Base-by-base conservation (phyloP, 1,139 yeast species). In the Lodderomyces parapsilosis region DNA sequence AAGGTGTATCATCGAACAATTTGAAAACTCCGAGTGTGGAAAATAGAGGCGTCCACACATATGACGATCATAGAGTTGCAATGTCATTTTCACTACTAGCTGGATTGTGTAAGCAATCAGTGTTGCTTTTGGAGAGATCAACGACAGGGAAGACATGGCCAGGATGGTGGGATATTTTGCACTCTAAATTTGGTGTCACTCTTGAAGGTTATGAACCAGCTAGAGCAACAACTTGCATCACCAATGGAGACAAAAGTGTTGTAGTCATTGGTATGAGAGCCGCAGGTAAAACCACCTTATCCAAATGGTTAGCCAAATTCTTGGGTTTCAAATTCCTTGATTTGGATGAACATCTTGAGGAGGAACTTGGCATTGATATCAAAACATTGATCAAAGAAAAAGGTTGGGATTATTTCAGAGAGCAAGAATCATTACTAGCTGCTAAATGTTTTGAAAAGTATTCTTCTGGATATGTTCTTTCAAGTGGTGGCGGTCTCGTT, bases 91-190 rank as follows among this genome's bases (percentile, higher is more conserved):
- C 96, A 4, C 72, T 94, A 48, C 70, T 94, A 45, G 93, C 96
- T 3, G 81, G 81, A 5, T 63, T 76, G 43, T 62, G 76, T 49
- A 54, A 59, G 30, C 71, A 70, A 2, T 83, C 88, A 2, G 94
- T 86, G 1, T 72, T 82, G 52, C 81, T 93, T 47, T 80, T 85
- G 54, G 97, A 91, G 60, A 81, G 98, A 66, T 77, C 86, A 25
- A 89, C 97, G 61, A 94, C 96, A 2, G 95, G 94, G 46, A 93
- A 93, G 69, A 93, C 99, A 0, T 93, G 99, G 99, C 99, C 99
- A 15, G 98, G 98, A 36, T 93, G 99, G 99, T 93, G 99, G 99
- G 99, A 93, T 65, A 77, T 85, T 40, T 73, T 93, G 50, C 89
- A 83, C 57, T 78, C 86, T 44, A 68, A 74, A 47, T 81, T 93